These are phyloP conservation scores for Neofusicoccum laricinum DNA, from an alignment of 2,329 filamentous ascomycete species.

Conservation along the genomic window DNA sequence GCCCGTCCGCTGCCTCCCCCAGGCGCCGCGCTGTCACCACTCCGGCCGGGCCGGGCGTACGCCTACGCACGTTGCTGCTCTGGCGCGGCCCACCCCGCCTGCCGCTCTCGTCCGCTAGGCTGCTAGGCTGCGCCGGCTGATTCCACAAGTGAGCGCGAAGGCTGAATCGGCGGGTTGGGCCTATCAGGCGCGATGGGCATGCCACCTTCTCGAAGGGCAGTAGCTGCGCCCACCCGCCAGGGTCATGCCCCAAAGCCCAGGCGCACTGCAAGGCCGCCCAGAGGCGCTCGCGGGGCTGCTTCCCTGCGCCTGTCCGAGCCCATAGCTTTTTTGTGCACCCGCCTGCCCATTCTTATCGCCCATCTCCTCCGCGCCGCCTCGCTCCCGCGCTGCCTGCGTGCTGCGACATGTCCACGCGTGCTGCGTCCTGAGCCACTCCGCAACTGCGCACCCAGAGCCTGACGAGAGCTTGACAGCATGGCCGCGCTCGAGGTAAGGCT, in stretches of 20 bases:
- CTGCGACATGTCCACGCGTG: background rate
- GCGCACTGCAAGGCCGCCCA: conserved; percentile 10
- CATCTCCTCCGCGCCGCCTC: background rate
- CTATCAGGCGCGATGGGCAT: background rate
- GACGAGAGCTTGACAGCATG: background rate
- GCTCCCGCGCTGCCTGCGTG: background rate
- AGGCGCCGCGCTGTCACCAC: no score
- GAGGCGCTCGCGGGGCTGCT: conserved; percentile 5
- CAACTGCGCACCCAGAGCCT: background rate
- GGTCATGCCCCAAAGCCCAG: background rate
- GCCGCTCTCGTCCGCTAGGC: background rate
- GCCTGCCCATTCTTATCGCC: conserved; percentile 12
- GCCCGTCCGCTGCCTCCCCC: no score
- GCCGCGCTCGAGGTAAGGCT: conserved; percentile 10
- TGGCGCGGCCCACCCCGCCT: background rate
- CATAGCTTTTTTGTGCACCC: conserved; percentile 4
- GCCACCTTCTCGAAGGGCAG: conserved; percentile 10
- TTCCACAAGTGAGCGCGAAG: background rate
- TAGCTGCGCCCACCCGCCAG: background rate
- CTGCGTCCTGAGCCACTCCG: background rate
- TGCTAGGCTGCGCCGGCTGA: background rate
- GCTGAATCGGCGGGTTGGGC: background rate
- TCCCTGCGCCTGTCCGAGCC: background rate
- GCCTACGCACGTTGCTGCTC: background rate
- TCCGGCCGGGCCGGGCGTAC: background rate